Evolutionary conservation across 1,284 basidiomycete genomes (phyloP), one percentile per base, ranked within the genome.

Genomic region (Cryptococcus neoformans): DNA sequence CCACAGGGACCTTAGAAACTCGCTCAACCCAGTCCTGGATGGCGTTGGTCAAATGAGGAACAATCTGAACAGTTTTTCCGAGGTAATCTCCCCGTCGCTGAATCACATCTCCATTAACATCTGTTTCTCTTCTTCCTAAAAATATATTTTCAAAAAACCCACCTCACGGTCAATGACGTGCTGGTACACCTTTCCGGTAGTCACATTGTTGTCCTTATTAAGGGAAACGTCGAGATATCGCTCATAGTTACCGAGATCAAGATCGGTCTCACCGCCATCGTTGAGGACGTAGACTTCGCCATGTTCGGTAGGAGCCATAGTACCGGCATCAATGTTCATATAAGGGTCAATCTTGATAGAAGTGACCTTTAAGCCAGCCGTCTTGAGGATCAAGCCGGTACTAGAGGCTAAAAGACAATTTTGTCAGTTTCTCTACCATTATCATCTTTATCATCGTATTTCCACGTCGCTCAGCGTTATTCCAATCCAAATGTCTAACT

Each of bases 301-400:
- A 76, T 99, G 95, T 79, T 99, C 95, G 39, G 93, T 96, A 11
- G 95, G 96, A 44, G 92, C 85, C 95, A 99, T 99, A 37, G 95
- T 98, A 45, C 96, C 96, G 40, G 95, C 96, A 83, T 99, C 95
- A 70, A 99, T 97, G 81, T 99, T 99, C 94, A 99, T 98, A 76
- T 99, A 99, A 21, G 95, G 95, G 78, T 99, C 95, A 69, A 99
- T 98, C 81, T 99, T 99, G 83, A 99, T 98, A 34, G 96, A 90
- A 2, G 96, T 99, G 70, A 98, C 95, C 78, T 93, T 95, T 63
- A 96, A 83, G 47, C 95, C 95, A 38, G 88, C 86, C 49, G 92
- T 98, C 82, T 98, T 98, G 76, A 99, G 83, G 54, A 99, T 83
- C 52, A 99, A 82, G 62, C 95, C 95, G 14, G 96, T 98, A 60